Evolutionary conservation across 1,284 basidiomycete species (phyloP), one percentile per base, ranked within the genome.

Genomic region (Xerocomus minutiporus): DNA sequence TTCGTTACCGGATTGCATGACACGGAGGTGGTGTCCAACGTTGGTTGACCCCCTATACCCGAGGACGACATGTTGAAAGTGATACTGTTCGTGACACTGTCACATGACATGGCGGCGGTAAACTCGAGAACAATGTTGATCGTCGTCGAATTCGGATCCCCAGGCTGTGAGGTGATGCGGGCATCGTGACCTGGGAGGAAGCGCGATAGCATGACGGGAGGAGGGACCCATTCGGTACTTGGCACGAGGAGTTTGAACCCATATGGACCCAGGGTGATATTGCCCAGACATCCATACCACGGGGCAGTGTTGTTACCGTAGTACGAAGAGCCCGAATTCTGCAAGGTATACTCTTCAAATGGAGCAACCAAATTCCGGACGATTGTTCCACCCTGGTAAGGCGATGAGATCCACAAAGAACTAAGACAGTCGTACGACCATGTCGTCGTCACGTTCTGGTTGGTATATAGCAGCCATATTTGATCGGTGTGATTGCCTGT

Each of bases 161-260:
- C 76, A 5, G 73, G 50, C 36, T 75, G 73, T 5, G 75, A 76
- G 3, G 76, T 66, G 31, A 92, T 71, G 38, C 93, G 86, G 25
- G 82, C 77, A 61, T 96, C 93, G 67, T 96, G 93, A 1, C 91
- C 91, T 0, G 93, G 93, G 4, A 70, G 69, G 71, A 94, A 94
- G 50, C 81, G 81, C 11, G 90, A 89, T 50, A 96, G 70, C 50
- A 82, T 79, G 17, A 92, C 89, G 3, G 73, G 80, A 47, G 87
- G 83, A 4, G 81, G 57, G 6, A 82, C 72, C 90, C 91, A 95
- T 56, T 86, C 75, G 1, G 55, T 64, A 3, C 56, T 40, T 0
- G 89, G 89, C 7, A 96, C 91, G 32, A 92, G 77, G 0, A 82
- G 83, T 70, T 93, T 93, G 79, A 88, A 93, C 32, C 86, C 81